phyloP scores from a whole-genome alignment of 495 filamentous ascomycete genomes.

The Parathielavia appendiculata region DNA sequence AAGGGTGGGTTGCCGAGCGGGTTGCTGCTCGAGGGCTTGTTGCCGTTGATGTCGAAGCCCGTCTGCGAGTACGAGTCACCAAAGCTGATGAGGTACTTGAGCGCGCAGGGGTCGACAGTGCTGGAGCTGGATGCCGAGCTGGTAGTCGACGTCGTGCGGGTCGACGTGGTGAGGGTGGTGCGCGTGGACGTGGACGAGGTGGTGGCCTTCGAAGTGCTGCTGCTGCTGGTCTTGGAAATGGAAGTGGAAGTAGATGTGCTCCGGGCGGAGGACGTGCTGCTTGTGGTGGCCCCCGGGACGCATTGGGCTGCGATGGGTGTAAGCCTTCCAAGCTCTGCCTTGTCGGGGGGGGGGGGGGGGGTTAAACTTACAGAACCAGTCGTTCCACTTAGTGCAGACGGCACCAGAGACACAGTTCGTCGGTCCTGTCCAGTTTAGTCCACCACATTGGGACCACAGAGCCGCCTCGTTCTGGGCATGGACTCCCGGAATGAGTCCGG shows the following conservation, averaged over 20 bases:
- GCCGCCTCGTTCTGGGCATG: conserved; percentile 1
- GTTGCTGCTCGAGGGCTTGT: conserved; percentile 58
- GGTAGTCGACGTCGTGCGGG: conserved; percentile 3
- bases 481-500: conserved; percentile 6
- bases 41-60: conserved; percentile 57
- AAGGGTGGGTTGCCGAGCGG: conserved; percentile 72
- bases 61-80: conserved; percentile 53
- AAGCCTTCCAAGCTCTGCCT: neutral
- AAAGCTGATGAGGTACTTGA: conserved; percentile 36
- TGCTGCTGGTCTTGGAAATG: neutral
- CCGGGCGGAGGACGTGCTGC: conserved; percentile 1
- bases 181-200: neutral
- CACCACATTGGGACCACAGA: conserved; percentile 22
- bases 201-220: neutral
- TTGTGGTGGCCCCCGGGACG: conserved; percentile 9
- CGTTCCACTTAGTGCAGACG: conserved; percentile 20
- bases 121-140: conserved; percentile 3
- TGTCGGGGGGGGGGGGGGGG: too few relatives aligned
- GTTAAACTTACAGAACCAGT: conserved; percentile 23
- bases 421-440: conserved; percentile 18
- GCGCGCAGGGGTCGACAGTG: conserved; percentile 1
- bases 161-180: neutral
- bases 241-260: too few relatives aligned
- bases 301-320: conserved; percentile 19
- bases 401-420: conserved; percentile 16